Base-by-base conservation (phyloP, 345 rosid species). In the Sonneratia alba region DNA sequence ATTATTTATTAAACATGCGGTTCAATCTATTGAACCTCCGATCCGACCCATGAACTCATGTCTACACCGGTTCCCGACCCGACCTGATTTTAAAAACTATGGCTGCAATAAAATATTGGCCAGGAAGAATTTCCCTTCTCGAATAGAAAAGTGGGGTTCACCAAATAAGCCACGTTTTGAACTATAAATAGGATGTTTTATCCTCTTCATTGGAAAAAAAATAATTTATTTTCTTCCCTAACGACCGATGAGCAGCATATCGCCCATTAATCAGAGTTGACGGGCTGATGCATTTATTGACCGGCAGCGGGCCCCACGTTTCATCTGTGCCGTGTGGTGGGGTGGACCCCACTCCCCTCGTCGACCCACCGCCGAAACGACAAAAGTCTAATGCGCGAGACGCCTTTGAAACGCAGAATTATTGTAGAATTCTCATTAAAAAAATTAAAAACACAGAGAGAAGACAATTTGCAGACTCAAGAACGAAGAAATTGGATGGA, bases 231-330 rank as follows among this genome's bases (percentile, higher is more conserved):
- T 53, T 53, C 9, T 53, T 53, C n/a, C 34, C 34, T 57, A 57
- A 57, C 63, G 22, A 57, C 63, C 34, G 0, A 22, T 7, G 45
- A 2, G 45, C 19, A 4, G 45, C 19, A 4, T 14, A 18, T 14
- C 16, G 18, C 55, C 56, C 8, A 6, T 21, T 55, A 2, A 19
- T 55, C 11, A 6, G 63, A 57, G 63, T 57, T 57, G 63, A 57
- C 63, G 34, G 34, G 59, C 59, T 53, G 63, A 57, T 57, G 63
- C 32, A 57, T n/a, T 57, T 57, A 57, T 57, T 57, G 63, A 57
- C 63, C 63, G 63, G 34, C 32, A 57, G 34, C 13, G 63, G 63
- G 63, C 11, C 63, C 63, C 63, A 19, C 63, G 1, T 7, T 7
- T 22, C 63, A 6, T 22, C 1, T 1, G 5, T 16, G n/a, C 1